Conservation (phyloP, 163 green algal species). For the Volvox carteri region DNA sequence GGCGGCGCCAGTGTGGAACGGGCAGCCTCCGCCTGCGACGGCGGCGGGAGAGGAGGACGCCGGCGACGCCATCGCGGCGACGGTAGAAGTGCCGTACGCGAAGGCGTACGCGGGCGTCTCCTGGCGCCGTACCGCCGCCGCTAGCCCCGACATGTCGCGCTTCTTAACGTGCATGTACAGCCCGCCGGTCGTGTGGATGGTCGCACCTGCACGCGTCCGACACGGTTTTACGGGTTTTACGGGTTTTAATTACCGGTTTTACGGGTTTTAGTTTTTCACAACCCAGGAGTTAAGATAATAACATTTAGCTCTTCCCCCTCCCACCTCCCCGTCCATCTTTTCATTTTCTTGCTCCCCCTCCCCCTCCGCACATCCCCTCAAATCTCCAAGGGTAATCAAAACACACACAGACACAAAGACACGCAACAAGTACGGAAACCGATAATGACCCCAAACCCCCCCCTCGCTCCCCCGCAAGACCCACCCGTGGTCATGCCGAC, state of each 20-base stretch:
- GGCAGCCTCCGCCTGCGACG: not conserved
- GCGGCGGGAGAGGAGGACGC: not conserved
- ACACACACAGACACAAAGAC: not conserved
- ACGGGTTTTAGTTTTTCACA: not conserved
- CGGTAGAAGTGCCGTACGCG: not conserved
- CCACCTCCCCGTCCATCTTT: not conserved
- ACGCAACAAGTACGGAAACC: not conserved
- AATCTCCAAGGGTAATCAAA: not conserved
- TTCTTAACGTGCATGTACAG: slow-evolving; percentile 72
- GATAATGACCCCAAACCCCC: not conserved
- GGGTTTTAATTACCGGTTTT: not conserved
- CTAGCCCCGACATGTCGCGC: not conserved
- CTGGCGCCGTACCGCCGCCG: not conserved
- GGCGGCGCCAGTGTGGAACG: not conserved
- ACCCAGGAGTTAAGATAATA: not conserved
- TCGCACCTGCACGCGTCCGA: slow-evolving; percentile 73
- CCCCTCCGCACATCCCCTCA: not conserved
- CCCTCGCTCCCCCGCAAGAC: not conserved
- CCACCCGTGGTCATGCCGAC: slow-evolving; percentile 82
- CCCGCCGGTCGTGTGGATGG: slow-evolving; percentile 90
- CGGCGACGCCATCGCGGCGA: not conserved
- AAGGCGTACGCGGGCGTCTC: slow-evolving; percentile 23
- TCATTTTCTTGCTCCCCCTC: not conserved
- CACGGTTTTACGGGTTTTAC: not conserved
- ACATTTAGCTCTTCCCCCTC: not conserved